phyloP scores from a whole-genome alignment of 352 stramenopile genomes.

The Phytophthora hybrid region DNA sequence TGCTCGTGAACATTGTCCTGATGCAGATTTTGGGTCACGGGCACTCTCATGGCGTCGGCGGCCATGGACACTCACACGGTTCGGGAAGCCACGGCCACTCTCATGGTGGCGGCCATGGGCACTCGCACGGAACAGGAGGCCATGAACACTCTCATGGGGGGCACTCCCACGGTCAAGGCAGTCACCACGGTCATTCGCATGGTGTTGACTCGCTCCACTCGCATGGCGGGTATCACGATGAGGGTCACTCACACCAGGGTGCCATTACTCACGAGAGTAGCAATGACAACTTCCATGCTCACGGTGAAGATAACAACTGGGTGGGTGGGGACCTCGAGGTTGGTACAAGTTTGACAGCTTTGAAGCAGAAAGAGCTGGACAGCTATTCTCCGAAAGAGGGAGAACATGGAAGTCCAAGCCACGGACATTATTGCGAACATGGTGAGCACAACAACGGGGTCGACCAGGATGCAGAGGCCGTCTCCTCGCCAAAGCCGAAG shows the following conservation, averaged over 20 bases:
- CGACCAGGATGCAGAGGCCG: conserved; percentile 23
- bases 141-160: conserved; percentile 6
- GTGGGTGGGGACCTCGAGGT: neutral
- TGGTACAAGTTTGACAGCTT: neutral
- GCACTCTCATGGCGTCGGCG: conserved; percentile 53
- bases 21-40: conserved; percentile 91
- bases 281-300: neutral
- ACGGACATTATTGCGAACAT: conserved; percentile 25
- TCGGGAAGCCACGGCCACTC: conserved; percentile 47
- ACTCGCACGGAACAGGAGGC: conserved; percentile 17
- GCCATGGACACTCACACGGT: neutral
- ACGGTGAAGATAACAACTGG: conserved; percentile 36
- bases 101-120: conserved; percentile 34
- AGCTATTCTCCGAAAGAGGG: neutral
- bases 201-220: neutral
- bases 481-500: conserved; percentile 1
- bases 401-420: neutral
- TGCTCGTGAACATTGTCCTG: conserved; percentile 97
- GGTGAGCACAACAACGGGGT: neutral
- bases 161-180: conserved; percentile 35
- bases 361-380: neutral
- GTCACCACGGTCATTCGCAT: conserved; percentile 13
- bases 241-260: neutral
- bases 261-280: neutral
- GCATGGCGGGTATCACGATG: neutral